phyloP scores from a whole-genome alignment of 139 green algal genomes.

The Chlorella ohadii region DNA sequence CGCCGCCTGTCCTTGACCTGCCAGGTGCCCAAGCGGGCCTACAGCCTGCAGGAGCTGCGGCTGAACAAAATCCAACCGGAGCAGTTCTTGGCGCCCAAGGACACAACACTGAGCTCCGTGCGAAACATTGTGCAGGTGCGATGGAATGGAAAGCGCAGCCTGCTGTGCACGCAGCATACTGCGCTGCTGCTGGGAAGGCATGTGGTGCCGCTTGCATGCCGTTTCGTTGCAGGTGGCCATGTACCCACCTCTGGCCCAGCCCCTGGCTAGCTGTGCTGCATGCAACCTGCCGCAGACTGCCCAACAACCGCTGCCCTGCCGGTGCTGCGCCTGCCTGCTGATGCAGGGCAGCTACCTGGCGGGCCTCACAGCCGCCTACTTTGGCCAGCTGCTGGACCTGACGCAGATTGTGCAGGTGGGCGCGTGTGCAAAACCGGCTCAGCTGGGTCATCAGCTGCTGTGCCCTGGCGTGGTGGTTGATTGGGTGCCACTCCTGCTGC shows the following conservation, averaged over 20 bases:
- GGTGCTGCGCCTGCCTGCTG: too few species aligned
- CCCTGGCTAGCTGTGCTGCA: too few species aligned
- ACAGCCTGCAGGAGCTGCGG: constrained; percentile 87
- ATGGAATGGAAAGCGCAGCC: neutral
- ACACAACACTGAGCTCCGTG: constrained; percentile 79
- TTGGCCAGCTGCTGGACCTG: constrained; percentile 34
- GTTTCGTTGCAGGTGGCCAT: too few species aligned
- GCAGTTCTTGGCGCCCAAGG: constrained; percentile 80
- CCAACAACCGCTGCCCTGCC: too few species aligned
- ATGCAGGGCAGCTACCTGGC: constrained; percentile 51
- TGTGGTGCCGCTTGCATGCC: too few species aligned
- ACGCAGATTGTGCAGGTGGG: constrained; percentile 47
- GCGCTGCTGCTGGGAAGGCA: too few species aligned
- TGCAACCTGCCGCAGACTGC: too few species aligned
- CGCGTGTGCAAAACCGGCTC: too few species aligned
- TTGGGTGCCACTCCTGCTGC: neutral
- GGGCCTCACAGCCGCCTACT: constrained; percentile 65
- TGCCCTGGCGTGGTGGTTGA: neutral
- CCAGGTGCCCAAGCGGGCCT: constrained; percentile 79
- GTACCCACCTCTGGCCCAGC: too few species aligned
- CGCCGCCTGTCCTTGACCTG: too few species aligned
- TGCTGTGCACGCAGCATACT: too few species aligned
- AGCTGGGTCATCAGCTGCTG: too few species aligned
- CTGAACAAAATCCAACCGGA: constrained; percentile 90
- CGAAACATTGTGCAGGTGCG: constrained; percentile 57